Evolutionary conservation across 148 eudicot species (phyloP).

Genomic region (Mesembryanthemum crystallinum): DNA sequence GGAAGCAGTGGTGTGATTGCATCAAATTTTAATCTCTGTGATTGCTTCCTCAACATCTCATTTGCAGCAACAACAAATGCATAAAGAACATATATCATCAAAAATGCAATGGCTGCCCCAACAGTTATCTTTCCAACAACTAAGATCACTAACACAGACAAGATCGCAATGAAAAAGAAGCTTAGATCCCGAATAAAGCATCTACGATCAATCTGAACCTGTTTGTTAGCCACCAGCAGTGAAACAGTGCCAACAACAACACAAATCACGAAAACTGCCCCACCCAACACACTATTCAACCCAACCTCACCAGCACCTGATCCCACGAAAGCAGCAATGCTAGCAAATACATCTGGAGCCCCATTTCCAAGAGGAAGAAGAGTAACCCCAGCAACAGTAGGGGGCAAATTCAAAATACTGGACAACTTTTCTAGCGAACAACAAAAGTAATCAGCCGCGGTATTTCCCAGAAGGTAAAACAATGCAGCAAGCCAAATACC

Average conservation of each 20-base stretch:
- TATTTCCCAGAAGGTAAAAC: slow-evolving; percentile 90
- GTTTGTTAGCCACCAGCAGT: slow-evolving; percentile 59
- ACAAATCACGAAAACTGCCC: slow-evolving; percentile 87
- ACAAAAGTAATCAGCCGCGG: slow-evolving; percentile 98
- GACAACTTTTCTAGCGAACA: slow-evolving; percentile 83
- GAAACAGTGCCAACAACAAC: slow-evolving; percentile 83
- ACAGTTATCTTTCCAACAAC: slow-evolving; percentile 57
- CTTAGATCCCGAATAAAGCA: slow-evolving; percentile 80
- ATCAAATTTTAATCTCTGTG: slow-evolving; percentile 61
- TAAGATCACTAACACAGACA: slow-evolving; percentile 51
- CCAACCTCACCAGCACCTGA: slow-evolving; percentile 82
- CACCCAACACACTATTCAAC: slow-evolving; percentile 86
- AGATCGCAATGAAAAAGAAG: slow-evolving; percentile 56
- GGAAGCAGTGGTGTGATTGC: slow-evolving; percentile 83
- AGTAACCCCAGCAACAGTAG: slow-evolving; percentile 91
- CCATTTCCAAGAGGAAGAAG: slow-evolving; percentile 95
- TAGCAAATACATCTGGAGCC: slow-evolving; percentile 96
- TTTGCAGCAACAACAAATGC: slow-evolving; percentile 79
- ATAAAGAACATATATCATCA: slow-evolving; percentile 59
- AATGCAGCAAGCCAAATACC: slow-evolving; percentile 78
- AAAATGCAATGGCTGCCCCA: slow-evolving; percentile 52
- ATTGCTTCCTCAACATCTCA: slow-evolving; percentile 70
- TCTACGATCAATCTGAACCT: slow-evolving; percentile 65
- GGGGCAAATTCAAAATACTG: slow-evolving; percentile 66
- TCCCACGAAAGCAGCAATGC: slow-evolving; percentile 91